Evolutionary conservation across 1,284 basidiomycete genomes (phyloP), one percentile per base, ranked within the genome.

Genomic region (Pseudozyma tsukubaensis): DNA sequence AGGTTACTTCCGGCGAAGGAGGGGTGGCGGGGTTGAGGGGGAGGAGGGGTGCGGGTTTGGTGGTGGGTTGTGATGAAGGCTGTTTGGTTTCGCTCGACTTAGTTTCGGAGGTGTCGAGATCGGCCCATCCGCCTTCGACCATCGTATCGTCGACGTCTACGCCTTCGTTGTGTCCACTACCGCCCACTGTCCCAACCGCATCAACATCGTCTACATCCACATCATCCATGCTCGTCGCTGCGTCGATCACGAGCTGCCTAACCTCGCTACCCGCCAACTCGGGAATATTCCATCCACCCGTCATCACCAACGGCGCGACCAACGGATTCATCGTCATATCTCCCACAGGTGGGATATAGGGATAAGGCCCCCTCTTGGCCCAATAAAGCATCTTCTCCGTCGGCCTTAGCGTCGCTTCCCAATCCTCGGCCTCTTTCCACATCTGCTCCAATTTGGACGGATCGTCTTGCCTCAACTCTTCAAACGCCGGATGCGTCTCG

Each of bases 341-440:
- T 4, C 55, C 55, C 36, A 21, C 21, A 0, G 11, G 21, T 4
- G 61, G 57, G 0, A 64, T 43, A 52, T 52, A 64, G 18, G 71
- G 71, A 44, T 73, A 73, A 21, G 71, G 65, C 2, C 50, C 61
- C 6, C 65, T 37, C 19, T 45, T 1, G 2, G 18, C 11, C 71
- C 71, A 73, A 35, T 61, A 65, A 14, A 74, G 24, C 44, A 56
- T 11, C 55, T 62, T 61, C 29, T 74, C 72, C 3, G 72, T 74
- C 29, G 72, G 72, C 12, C 71, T 29, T 39, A 74, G 18, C 1
- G 45, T 18, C 3, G 1, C 24, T 12, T 68, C 18, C 65, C 58
- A 61, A 43, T 72, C 57, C 29, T 53, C 9, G 2, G 77, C 77
- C 16, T 72, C 40, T 8, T 16, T 39, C 77, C 77, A 79, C 45